Conservation (phyloP, 1,284 basidiomycete genomes). For the Ganoderma sinense region DNA sequence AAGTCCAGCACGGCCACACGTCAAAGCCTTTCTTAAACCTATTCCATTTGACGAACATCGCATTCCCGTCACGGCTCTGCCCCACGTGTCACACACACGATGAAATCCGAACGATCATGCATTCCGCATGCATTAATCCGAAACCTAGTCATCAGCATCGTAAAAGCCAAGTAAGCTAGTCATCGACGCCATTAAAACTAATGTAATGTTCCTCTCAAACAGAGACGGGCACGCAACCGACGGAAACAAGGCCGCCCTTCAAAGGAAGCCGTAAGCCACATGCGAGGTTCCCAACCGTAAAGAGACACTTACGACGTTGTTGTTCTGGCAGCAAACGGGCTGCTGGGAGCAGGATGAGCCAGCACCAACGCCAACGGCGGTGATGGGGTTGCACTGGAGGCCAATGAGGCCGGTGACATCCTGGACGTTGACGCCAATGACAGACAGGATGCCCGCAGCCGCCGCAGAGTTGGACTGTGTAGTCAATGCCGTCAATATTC, state of each 20-base stretch:
- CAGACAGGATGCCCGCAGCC: slow-evolving; percentile 15
- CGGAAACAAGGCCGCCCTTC: slow-evolving; percentile 31
- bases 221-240: slow-evolving; percentile 31
- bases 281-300: neutral
- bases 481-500: neutral
- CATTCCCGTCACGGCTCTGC: neutral
- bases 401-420: slow-evolving; percentile 22
- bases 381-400: slow-evolving; percentile 27
- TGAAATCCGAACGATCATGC: slow-evolving; percentile 5
- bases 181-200: neutral
- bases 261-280: neutral
- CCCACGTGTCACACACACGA: neutral
- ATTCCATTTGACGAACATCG: too few relatives aligned
- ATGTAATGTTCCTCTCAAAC: slow-evolving; percentile 14
- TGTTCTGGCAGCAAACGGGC: slow-evolving; percentile 35
- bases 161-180: slow-evolving; percentile 5
- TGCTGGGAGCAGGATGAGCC: slow-evolving; percentile 20
- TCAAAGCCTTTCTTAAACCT: too few relatives aligned
- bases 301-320: slow-evolving; percentile 28
- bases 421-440: slow-evolving; percentile 25
- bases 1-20: neutral
- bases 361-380: slow-evolving; percentile 26
- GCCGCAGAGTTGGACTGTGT: slow-evolving; percentile 18
- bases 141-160: slow-evolving; percentile 3
- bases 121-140: slow-evolving; percentile 11